These are phyloP conservation scores for Pseudogymnoascus sp. DNA, from an alignment of 2,329 filamentous ascomycete species.

Conservation along the genomic window DNA sequence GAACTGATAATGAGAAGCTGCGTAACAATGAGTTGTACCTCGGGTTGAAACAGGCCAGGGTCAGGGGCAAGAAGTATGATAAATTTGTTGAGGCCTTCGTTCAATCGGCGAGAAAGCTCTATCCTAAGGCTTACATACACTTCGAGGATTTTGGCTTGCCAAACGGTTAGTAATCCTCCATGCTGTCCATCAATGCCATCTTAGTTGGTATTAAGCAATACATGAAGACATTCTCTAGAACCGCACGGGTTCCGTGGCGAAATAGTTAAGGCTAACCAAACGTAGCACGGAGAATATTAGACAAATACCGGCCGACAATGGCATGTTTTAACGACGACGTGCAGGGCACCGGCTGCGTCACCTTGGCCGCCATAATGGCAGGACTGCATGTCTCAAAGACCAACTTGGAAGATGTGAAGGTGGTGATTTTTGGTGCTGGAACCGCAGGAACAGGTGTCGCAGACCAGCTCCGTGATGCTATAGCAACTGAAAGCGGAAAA, in stretches of 20 bases:
- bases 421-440: slow-evolving; percentile 73
- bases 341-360: slow-evolving; percentile 82
- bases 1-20: slow-evolving; percentile 70
- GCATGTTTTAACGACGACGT: slow-evolving; percentile 90
- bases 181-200: neutral
- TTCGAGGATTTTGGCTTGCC: slow-evolving; percentile 80
- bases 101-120: slow-evolving; percentile 55
- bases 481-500: slow-evolving; percentile 57
- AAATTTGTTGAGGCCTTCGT: slow-evolving; percentile 70
- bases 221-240: too few relatives aligned
- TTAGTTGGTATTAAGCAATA: neutral
- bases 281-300: slow-evolving; percentile 56
- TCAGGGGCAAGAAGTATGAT: slow-evolving; percentile 65
- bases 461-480: slow-evolving; percentile 73
- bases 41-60: slow-evolving; percentile 58
- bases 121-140: slow-evolving; percentile 74
- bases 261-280: neutral
- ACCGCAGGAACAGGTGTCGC: slow-evolving; percentile 80
- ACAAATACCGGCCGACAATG: slow-evolving; percentile 63
- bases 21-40: slow-evolving; percentile 73
- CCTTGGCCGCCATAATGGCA: slow-evolving; percentile 72
- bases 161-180: slow-evolving; percentile 43
- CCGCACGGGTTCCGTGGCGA: too few relatives aligned
- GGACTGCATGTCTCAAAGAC: slow-evolving; percentile 61
- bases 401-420: slow-evolving; percentile 57